Base-by-base conservation (phyloP, 331 rosid species). In the Saraca asoca region DNA sequence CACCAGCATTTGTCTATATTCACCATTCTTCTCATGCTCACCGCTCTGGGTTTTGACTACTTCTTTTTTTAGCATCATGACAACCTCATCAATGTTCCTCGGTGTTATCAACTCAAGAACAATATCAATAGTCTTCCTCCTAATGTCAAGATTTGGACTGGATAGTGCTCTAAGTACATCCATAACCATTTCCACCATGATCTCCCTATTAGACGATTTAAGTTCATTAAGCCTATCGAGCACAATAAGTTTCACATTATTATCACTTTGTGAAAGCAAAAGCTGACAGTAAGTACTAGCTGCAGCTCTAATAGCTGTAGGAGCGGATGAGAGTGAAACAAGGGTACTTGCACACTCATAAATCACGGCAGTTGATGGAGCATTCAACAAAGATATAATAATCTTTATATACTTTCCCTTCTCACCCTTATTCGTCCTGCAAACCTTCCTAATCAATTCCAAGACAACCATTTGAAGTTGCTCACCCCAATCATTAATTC, bases 21-120 rank as follows among this genome's bases (percentile, higher is more conserved):
- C 99, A 9, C 96, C 97, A 41, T 85, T 94, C 89, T 90, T 94
- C 96, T 94, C 99, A 37, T 83, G 88, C 87, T 94, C 99, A 29
- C 88, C 95, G 5, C 89, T 79, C 80, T 94, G 99, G n/a, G 97
- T 94, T 58, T 94, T 94, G 58, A 94, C 85, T 7, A 94, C 97
- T 61, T 94, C 99, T 63, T 94, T 94, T 87, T 94, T 94, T 48
- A 94, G 83, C 85, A 80, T 85, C 91, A 94, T 83, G 63, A 94
- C 96, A 58, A 94, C 95, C 91, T 94, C 95, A 68, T 94, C 95
- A 33, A 94, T 80, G 59, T 90, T 94, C 83, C 91, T 58, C 0
- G 90, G 92, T 1, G 96, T 90, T 0, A 94, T 88, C 80, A 94
- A 78, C 41, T 94, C 99, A 24, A 90, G 86, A 0, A 83, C 96